Percentiles rank a stretch among this genome's conserved stretches.
Conservation (phyloP, 176 grass and related monocot genomes). For the Carex scoparia region DNA sequence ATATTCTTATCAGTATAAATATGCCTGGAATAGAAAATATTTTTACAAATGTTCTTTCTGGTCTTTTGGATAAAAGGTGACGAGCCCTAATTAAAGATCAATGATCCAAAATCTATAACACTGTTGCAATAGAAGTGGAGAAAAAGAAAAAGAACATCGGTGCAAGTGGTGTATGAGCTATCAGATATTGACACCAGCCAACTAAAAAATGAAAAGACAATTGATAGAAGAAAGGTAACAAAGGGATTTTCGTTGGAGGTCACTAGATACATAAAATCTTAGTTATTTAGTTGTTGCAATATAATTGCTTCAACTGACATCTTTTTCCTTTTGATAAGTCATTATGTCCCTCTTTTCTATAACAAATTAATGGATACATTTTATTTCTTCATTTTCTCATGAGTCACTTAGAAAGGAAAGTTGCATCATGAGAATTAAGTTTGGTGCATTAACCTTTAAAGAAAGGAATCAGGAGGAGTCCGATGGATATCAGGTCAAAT, state of each 20-base stretch:
- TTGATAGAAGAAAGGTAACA: slow-evolving; percentile 2
- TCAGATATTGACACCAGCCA: slow-evolving; percentile 11
- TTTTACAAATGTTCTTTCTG: background rate
- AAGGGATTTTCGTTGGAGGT: background rate
- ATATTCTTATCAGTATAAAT: slow-evolving; percentile 1
- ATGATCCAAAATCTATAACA: background rate
- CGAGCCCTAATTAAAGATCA: background rate
- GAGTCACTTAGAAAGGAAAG: background rate
- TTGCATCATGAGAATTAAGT: too few relatives aligned
- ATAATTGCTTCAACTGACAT: background rate
- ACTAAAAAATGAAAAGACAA: slow-evolving; percentile 5
- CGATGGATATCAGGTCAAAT: too few relatives aligned
- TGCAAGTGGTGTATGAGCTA: background rate
- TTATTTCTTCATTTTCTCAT: background rate
- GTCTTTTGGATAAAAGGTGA: background rate
- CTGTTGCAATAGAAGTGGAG: background rate
- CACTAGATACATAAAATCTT: background rate
- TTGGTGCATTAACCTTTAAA: too few relatives aligned
- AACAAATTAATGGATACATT: background rate
- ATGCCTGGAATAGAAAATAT: background rate
- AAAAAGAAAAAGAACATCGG: background rate
- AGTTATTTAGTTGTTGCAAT: background rate
- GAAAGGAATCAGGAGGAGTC: too few relatives aligned
- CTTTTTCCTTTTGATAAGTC: background rate
- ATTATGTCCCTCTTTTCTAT: slow-evolving; percentile 11